These are phyloP conservation scores for Tricholoma saponaceum DNA, from an alignment of 768 basidiomycete species.

Conservation along the genomic window DNA sequence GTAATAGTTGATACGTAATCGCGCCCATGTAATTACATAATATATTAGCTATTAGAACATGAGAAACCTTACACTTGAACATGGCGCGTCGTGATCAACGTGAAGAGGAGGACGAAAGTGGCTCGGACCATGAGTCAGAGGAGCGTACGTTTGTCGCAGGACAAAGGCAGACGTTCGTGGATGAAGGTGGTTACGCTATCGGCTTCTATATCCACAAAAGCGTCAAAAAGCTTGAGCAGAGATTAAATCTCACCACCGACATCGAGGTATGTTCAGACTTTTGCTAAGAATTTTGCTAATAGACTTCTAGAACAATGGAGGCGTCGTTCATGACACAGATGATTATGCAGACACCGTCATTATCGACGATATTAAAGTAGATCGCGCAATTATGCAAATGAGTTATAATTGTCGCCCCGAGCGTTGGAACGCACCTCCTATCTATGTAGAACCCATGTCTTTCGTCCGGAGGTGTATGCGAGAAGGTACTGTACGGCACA, in stretches of 20 bases:
- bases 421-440: neutral
- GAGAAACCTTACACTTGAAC: neutral
- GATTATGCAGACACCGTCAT: slow-evolving; percentile 19
- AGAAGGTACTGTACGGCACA: slow-evolving; percentile 8
- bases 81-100: neutral
- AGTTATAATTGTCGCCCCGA: slow-evolving; percentile 15
- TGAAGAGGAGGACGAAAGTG: slow-evolving; percentile 6
- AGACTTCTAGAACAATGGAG: slow-evolving; percentile 16
- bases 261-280: slow-evolving; percentile 29
- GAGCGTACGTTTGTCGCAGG: neutral
- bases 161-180: slow-evolving; percentile 11
- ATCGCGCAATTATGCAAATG: slow-evolving; percentile 10
- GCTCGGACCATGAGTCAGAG: neutral
- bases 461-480: slow-evolving; percentile 15
- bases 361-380: slow-evolving; percentile 13
- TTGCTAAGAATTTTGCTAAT: neutral
- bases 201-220: slow-evolving; percentile 32
- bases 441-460: slow-evolving; percentile 17
- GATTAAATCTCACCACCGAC: slow-evolving; percentile 17
- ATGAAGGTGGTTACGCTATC: slow-evolving; percentile 21
- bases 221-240: slow-evolving; percentile 17
- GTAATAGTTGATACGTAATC: too few relatives aligned
- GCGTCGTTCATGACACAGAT: slow-evolving; percentile 11
- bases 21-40: neutral
- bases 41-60: too few relatives aligned